These are phyloP conservation scores for Phytophthora niederhauseri DNA, from an alignment of 352 stramenopile species.

Conservation along the genomic window DNA sequence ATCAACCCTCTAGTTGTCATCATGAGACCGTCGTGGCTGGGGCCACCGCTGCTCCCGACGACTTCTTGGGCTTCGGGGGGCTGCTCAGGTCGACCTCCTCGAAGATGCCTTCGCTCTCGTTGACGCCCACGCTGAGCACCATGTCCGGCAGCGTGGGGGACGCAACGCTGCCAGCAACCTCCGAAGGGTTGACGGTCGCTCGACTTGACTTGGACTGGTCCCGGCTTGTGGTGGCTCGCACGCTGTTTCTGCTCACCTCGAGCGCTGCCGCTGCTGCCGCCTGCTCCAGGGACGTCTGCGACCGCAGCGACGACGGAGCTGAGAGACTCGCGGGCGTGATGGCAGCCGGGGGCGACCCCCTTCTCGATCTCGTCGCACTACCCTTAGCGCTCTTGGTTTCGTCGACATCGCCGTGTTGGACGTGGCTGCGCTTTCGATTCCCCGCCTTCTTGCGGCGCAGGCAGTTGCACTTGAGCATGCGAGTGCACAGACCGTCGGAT, in stretches of 20 bases:
- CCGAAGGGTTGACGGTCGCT: constrained; percentile 11
- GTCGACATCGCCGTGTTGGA: constrained; percentile 34
- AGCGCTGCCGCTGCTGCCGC: constrained; percentile 16
- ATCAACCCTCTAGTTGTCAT: neutral
- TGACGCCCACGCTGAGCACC: constrained; percentile 31
- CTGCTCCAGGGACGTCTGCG: constrained; percentile 21
- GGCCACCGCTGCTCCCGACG: constrained; percentile 7
- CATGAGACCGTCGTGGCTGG: constrained; percentile 11
- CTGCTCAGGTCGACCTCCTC: constrained; percentile 42
- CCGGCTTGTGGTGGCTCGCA: neutral
- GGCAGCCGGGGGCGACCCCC: constrained; percentile 17
- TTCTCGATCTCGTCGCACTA: constrained; percentile 19
- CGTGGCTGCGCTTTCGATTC: constrained; percentile 38
- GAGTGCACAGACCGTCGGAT: constrained; percentile 69
- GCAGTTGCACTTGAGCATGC: constrained; percentile 81
- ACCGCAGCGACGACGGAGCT: constrained; percentile 18
- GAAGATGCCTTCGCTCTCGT: constrained; percentile 64
- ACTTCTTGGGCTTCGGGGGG: constrained; percentile 17
- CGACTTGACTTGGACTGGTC: neutral
- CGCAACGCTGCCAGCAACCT: constrained; percentile 2
- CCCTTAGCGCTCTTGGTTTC: constrained; percentile 22
- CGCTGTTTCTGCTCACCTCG: constrained; percentile 20
- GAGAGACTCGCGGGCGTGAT: constrained; percentile 26
- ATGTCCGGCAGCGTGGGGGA: constrained; percentile 6
- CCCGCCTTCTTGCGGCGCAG: constrained; percentile 42